phyloP scores from a whole-genome alignment of 1,284 basidiomycete species.

The Ceratobasidium theobromae region DNA sequence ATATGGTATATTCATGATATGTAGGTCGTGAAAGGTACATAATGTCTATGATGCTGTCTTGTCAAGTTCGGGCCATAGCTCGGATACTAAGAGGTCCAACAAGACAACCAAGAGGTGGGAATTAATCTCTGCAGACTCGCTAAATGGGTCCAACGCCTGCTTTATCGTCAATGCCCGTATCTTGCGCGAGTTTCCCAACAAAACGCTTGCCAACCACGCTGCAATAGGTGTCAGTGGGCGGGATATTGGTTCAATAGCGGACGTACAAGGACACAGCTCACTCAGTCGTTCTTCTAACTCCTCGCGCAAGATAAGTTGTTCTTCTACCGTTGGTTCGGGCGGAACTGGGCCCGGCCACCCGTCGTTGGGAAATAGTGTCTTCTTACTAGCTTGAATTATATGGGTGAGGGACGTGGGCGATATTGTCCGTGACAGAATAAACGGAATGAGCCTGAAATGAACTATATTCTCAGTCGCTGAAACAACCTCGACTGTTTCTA shows the following conservation, averaged over 20 bases:
- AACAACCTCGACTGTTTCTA: no score
- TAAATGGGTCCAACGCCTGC: constrained; percentile 27
- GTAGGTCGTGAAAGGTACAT: neutral
- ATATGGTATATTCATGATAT: neutral
- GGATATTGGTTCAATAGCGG: no score
- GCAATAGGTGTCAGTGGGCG: neutral
- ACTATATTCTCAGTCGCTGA: neutral
- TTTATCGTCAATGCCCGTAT: constrained; percentile 14
- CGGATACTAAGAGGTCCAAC: constrained; percentile 19
- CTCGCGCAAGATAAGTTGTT: constrained; percentile 62
- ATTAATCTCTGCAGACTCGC: constrained; percentile 29
- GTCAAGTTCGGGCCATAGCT: constrained; percentile 23
- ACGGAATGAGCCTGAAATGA: constrained; percentile 56
- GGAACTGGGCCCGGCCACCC: constrained; percentile 72
- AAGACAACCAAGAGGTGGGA: constrained; percentile 13
- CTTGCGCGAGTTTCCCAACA: constrained; percentile 20
- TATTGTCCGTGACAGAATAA: constrained; percentile 59
- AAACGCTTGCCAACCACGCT: constrained; percentile 4
- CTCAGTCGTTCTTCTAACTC: constrained; percentile 53
- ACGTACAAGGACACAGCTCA: constrained; percentile 52
- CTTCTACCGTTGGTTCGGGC: constrained; percentile 66
- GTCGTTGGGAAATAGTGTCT: constrained; percentile 68
- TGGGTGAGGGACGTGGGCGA: constrained; percentile 54
- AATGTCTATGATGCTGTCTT: neutral
- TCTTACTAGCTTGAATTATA: constrained; percentile 55